These are phyloP conservation scores for Xylaria nigripes DNA, from an alignment of 495 filamentous ascomycete species.

Conservation along the genomic window DNA sequence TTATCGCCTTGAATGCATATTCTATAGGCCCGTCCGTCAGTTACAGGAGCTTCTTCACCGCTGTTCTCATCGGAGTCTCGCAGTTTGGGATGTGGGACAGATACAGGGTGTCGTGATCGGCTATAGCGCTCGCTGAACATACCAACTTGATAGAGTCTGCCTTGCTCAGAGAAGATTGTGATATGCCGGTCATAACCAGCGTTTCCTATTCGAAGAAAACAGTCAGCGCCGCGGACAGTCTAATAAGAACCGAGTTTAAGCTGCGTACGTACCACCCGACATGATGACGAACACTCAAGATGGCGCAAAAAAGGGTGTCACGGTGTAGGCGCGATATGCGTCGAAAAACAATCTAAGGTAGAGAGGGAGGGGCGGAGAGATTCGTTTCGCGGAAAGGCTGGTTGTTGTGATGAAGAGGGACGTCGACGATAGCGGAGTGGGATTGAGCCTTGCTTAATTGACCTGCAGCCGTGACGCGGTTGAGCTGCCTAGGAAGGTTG, in stretches of 20 bases:
- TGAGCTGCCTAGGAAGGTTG: conserved; percentile 12
- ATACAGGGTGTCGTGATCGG: not conserved
- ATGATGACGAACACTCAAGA: conserved; percentile 29
- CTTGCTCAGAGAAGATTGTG: conserved; percentile 99
- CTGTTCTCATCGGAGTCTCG: conserved; percentile 1
- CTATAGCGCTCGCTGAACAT: conserved; percentile 35
- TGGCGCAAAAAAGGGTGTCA: not conserved
- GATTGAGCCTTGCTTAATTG: conserved; percentile 6
- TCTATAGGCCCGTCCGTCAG: conserved; percentile 48
- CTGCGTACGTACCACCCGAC: conserved; percentile 31
- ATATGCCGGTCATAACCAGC: conserved; percentile 97
- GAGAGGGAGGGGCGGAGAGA: not conserved
- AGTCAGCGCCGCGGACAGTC: not conserved
- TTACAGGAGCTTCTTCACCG: conserved; percentile 11
- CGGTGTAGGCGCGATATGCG: not conserved
- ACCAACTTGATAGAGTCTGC: conserved; percentile 99
- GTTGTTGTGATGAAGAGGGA: not conserved
- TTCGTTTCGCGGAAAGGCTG: not conserved
- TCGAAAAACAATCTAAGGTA: not conserved
- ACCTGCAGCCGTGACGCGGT: conserved; percentile 14
- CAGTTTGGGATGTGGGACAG: not conserved
- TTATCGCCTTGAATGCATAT: conserved; percentile 99
- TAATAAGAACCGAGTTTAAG: not conserved
- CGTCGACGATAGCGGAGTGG: not conserved
- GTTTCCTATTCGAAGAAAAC: conserved; percentile 52